phyloP scores from a whole-genome alignment of 208 protist genomes.

The Novymonas esmeraldas region DNA sequence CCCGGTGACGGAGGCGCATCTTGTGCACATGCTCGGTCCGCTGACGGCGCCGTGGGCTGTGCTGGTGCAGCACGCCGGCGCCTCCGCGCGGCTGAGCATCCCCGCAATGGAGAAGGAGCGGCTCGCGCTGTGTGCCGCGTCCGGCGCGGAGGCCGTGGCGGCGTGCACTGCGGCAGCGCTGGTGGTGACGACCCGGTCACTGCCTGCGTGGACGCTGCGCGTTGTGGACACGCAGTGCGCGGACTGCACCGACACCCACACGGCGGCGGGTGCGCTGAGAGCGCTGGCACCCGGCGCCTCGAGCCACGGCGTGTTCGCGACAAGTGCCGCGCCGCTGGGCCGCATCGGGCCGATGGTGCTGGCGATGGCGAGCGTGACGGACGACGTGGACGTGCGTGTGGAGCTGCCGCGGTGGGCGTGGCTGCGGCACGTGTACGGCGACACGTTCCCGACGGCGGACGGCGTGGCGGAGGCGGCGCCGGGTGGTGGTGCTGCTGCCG shows the following conservation, averaged over 20 bases:
- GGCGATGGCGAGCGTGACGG: slow-evolving; percentile 31
- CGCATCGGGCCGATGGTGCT: slow-evolving; percentile 32
- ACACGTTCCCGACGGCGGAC: background rate
- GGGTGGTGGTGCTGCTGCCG: no score
- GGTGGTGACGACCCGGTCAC: background rate
- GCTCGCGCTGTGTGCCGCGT: no score
- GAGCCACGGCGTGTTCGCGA: slow-evolving; percentile 11
- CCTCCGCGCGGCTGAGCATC: background rate
- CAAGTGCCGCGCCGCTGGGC: slow-evolving; percentile 10
- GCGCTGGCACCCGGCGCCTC: background rate
- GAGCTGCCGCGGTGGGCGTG: slow-evolving; percentile 19
- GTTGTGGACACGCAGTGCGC: background rate
- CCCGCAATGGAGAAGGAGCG: no score
- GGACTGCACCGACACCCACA: background rate
- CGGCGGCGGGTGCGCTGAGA: background rate
- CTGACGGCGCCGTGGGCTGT: slow-evolving; percentile 1
- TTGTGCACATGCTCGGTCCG: background rate
- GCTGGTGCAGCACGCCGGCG: slow-evolving; percentile 7
- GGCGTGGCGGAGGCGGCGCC: background rate
- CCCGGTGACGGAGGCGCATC: background rate
- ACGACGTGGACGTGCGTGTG: slow-evolving; percentile 6
- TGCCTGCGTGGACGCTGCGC: slow-evolving; percentile 8
- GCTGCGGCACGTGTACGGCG: slow-evolving; percentile 8
- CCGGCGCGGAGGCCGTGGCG: no score
- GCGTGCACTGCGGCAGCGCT: background rate